phyloP scores from a whole-genome alignment of 768 basidiomycete species.

The Tremella fuciformis region DNA sequence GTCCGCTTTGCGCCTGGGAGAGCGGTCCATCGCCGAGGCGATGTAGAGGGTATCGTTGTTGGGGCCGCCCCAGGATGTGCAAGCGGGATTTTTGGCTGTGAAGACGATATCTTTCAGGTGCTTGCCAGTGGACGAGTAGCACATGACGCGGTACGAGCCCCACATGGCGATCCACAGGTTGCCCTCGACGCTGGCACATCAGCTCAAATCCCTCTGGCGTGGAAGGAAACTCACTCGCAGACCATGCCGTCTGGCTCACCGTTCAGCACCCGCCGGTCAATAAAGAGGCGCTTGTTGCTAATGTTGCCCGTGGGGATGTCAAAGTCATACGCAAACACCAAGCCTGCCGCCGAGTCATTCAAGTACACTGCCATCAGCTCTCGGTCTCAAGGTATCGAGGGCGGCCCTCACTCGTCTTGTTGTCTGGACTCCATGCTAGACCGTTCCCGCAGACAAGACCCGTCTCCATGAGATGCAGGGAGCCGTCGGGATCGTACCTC shows the following conservation, averaged over 20 bases:
- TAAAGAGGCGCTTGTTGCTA: slow-evolving; percentile 20
- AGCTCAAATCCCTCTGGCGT: no score
- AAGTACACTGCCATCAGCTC: slow-evolving; percentile 18
- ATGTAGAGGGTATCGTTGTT: slow-evolving; percentile 27
- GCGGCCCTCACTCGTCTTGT: slow-evolving; percentile 20
- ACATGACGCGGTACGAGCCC: slow-evolving; percentile 24
- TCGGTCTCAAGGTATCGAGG: neutral
- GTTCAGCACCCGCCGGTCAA: slow-evolving; percentile 19
- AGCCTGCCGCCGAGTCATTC: slow-evolving; percentile 25
- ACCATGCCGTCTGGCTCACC: slow-evolving; percentile 31
- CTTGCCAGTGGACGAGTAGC: slow-evolving; percentile 15
- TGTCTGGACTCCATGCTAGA: slow-evolving; percentile 27
- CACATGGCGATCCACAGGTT: slow-evolving; percentile 32
- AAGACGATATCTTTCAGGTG: slow-evolving; percentile 25
- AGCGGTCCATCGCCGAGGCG: slow-evolving; percentile 5
- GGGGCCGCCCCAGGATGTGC: slow-evolving; percentile 25
- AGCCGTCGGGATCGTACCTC: no score
- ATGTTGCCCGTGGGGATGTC: slow-evolving; percentile 22
- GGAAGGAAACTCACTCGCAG: neutral
- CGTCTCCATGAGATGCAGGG: no score
- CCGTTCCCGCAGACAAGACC: slow-evolving; percentile 23
- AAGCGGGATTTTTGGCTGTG: slow-evolving; percentile 27
- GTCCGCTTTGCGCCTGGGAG: no score
- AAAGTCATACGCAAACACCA: slow-evolving; percentile 26
- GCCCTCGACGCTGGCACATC: slow-evolving; percentile 12